Evolutionary conservation across 257 asterid genomes (phyloP), one percentile per base, ranked within the genome.

Genomic region (Plantago ovata): DNA sequence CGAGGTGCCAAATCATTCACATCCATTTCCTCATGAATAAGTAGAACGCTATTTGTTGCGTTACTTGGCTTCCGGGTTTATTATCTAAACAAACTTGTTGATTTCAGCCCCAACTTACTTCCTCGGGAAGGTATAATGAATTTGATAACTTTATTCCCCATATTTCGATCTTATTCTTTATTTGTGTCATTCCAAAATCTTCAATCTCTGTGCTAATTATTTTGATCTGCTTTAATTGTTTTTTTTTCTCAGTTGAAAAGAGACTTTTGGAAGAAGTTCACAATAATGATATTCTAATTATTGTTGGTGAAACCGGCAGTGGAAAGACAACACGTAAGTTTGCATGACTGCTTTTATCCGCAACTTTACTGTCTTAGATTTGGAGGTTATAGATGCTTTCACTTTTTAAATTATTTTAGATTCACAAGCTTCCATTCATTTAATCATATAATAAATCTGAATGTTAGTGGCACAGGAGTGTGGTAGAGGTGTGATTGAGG

Each of bases 281-380:
- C 53, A 80, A 76, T n/a, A 80, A 88, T 46, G 91, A 82, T 67
- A 71, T 92, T 5, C 80, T 92, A 45, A 88, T 92, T 65, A 76
- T 92, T 75, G 98, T 92, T 49, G 98, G 98, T 74, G 96, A 92
- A 74, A 88, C 98, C 60, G 95, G 95, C 44, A 92, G 98, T 63
- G 98, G 98, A 71, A 88, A 92, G 78, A 92, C 98, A 62, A 92
- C 98, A 36, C 98, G 98, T 92, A 77, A 85, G 98, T 75, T 50
- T 63, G 3, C 13, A 22, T 18, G 45, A 43, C 55, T 19, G 41
- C 53, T 52, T 61, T n/a, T 38, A 42, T 23, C 5, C 55, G 16
- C 56, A 54, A 45, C 8, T 13, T 23, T 13, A 19, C 2, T 10
- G 13, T 20, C 20, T 3, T 6, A 50, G 19, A 9, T 22, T 11